Base-by-base conservation (phyloP, 495 filamentous ascomycete genomes). In the Hypoxylon cercidicola region DNA sequence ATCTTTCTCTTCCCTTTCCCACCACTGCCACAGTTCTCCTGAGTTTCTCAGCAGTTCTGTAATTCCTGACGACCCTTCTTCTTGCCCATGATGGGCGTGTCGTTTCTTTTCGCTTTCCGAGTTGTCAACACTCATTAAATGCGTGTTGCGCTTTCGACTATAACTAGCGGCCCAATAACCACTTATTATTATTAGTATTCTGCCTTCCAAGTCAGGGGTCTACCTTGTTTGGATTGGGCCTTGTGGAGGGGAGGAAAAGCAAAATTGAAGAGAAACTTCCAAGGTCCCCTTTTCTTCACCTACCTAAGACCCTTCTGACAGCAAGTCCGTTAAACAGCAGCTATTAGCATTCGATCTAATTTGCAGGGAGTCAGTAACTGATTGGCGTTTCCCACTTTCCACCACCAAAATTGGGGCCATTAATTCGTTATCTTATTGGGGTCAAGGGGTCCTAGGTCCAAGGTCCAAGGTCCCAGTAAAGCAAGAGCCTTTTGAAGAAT, bases 351-450 rank as follows among this genome's bases (percentile, higher is more conserved):
- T 59, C 51, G 25, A 44, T 51, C 59, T 7, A 46, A 28, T 65
- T 63, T 47, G 16, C 65, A 64, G 65, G 60, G 55, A 55, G 50
- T 16, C 8, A 46, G 20, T 49, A 52, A 52, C 23, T 63, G 46
- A 63, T 68, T 64, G 60, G 49, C 58, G 44, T 41, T 46, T n/a
- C 41, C 37, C 60, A 30, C 52, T 46, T n/a, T 46, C 37, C 60
- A 30, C 52, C 59, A 57, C 54, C 59, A 62, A 60, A 63, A 64
- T 48, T 56, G 60, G 60, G 65, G 45, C 46, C 65, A 63, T 68
- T 64, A 64, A 60, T 51, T 59, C 52, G 43, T 53, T 25, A 55
- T 68, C 49, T 64, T 68, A 68, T 64, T 64, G 55, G 55, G 52
- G 40, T 43, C 16, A 4, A 13, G 40, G 37, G 12, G 37, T 19